Base-by-base conservation (phyloP, 768 basidiomycete species). In the Boletus speciosus region DNA sequence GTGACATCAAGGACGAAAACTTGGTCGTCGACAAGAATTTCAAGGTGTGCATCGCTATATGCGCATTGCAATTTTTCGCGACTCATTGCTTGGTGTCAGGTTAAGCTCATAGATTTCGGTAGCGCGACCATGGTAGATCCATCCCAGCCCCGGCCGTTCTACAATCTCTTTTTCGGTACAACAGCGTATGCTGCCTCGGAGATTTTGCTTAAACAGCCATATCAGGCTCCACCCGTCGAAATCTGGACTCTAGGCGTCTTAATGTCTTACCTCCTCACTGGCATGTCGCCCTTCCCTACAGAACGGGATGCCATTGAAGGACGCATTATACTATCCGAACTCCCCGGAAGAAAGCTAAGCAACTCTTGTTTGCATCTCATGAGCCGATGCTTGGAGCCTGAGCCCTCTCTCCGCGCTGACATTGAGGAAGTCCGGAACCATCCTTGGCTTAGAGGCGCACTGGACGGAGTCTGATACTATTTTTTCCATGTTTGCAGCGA, bases 1-100 rank as follows among this genome's bases (percentile, higher is more conserved):
- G 96, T 38, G 96, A 99, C 68, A 85, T 99, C 63, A 99, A 99
- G 68, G 96, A 98, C 51, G 96, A 99, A 71, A 99, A 99, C 65
- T 71, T 94, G 45, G 83, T 93, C 48, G 83, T 93, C 35, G 89
- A 90, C 71, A 75, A 73, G 68, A 73, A 88, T 57, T 77, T 90
- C 57, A 87, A 81, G 74, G 88, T 86, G 64, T 55, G 54, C 32
- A 36, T 27, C 37, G n/a, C 44, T 6, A 36, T 43, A 12, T 7
- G n/a, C 16, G n/a, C 31, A 19, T 15, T 23, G 5, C 14, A 14
- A 5, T 44, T n/a, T n/a, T 60, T 44, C 48, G 10, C 14, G 7
- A 29, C 50, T 71, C 15, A 70, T 29, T 16, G 34, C 14, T 38
- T 44, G 40, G 37, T 53, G 56, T 37, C 67, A 92, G 86, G 88